Evolutionary conservation across 805 yeast species (phyloP).

Genomic region (Aciculoconidium aculeatum): DNA sequence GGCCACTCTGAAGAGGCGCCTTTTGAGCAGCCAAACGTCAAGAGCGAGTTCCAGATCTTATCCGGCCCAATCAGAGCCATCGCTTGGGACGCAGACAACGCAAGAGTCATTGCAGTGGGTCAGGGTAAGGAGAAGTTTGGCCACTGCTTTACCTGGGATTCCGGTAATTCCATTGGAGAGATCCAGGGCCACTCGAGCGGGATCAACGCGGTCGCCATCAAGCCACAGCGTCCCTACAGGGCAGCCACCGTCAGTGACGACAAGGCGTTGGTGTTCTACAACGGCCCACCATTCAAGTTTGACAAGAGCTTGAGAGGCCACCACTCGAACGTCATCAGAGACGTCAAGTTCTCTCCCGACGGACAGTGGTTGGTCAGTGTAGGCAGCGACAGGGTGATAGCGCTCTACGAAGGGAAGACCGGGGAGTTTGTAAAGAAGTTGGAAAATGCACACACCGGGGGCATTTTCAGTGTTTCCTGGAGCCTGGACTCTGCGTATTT

Average conservation of each 20-base stretch:
- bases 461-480: slow-evolving; percentile 79
- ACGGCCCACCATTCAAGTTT: slow-evolving; percentile 94
- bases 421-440: slow-evolving; percentile 65
- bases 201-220: slow-evolving; percentile 78
- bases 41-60: slow-evolving; percentile 76
- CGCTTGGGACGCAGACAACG: slow-evolving; percentile 88
- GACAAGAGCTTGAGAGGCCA: slow-evolving; percentile 61
- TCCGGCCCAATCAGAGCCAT: slow-evolving; percentile 77
- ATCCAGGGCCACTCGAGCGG: slow-evolving; percentile 85
- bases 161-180: slow-evolving; percentile 97
- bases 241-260: slow-evolving; percentile 94
- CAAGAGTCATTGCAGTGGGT: slow-evolving; percentile 89
- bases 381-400: slow-evolving; percentile 77
- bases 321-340: slow-evolving; percentile 76
- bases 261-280: slow-evolving; percentile 71
- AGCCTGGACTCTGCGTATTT: slow-evolving; percentile 46
- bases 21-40: slow-evolving; percentile 47
- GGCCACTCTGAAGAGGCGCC: slow-evolving; percentile 33
- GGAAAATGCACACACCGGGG: slow-evolving; percentile 60
- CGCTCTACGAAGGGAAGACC: slow-evolving; percentile 78
- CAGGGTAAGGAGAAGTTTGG: slow-evolving; percentile 90
- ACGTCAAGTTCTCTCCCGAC: slow-evolving; percentile 74
- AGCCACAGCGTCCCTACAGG: slow-evolving; percentile 83
- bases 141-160: slow-evolving; percentile 86
- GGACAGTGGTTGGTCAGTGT: slow-evolving; percentile 73